Percentiles rank a stretch among this genome's conserved stretches.
These are phyloP conservation scores for Botrytis fabae DNA, from an alignment of 2,329 filamentous ascomycete genomes.

Conservation along the genomic window DNA sequence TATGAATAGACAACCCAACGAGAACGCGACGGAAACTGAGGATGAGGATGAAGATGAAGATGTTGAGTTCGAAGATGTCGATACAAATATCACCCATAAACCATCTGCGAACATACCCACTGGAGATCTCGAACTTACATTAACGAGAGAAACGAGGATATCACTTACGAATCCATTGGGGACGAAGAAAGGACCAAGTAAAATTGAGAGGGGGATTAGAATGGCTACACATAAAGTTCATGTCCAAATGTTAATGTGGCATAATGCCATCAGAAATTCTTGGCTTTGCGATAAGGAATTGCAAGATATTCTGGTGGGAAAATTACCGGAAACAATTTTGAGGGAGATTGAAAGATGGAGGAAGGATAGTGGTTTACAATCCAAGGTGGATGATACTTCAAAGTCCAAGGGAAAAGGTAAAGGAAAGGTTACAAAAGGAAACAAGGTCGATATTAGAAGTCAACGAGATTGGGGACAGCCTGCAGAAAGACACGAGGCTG, in stretches of 20 bases:
- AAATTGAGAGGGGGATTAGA: conserved; percentile 77
- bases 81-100: conserved; percentile 41
- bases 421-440: conserved; percentile 41
- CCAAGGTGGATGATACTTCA: conserved; percentile 43
- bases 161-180: conserved; percentile 61
- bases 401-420: conserved; percentile 44
- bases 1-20: conserved; percentile 46
- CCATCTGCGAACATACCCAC: conserved; percentile 52
- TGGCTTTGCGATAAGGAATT: conserved; percentile 79
- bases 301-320: conserved; percentile 73
- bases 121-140: conserved; percentile 72
- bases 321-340: conserved; percentile 59
- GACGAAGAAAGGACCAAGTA: conserved; percentile 79
- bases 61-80: conserved; percentile 63
- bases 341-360: conserved; percentile 74
- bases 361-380: conserved; percentile 62
- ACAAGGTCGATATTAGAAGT: conserved; percentile 43
- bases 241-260: conserved; percentile 83
- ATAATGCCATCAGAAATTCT: conserved; percentile 81
- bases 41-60: conserved; percentile 52
- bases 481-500: conserved; percentile 68
- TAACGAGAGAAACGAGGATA: conserved; percentile 60
- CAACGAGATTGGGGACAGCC: conserved; percentile 70
- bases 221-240: conserved; percentile 83
- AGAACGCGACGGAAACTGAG: conserved; percentile 46